phyloP scores from a whole-genome alignment of 345 rosid species.

The Gossypium stocksii region DNA sequence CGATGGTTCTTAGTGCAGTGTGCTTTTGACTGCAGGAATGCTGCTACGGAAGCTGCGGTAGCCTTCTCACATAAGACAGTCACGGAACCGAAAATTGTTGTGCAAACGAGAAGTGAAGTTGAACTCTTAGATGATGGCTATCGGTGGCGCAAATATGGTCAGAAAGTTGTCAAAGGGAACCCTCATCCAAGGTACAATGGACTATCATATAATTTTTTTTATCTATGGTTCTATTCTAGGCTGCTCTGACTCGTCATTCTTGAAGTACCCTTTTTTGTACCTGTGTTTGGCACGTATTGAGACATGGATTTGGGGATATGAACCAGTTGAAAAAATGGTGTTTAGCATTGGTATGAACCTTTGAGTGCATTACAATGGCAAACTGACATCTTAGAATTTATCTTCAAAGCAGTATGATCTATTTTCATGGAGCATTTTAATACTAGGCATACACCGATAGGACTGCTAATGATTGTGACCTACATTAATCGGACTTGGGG shows the following conservation, averaged over 20 bases:
- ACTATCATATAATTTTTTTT: slow-evolving; percentile 11
- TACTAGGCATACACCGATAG: not conserved
- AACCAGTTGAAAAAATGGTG: not conserved
- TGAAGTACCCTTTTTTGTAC: not conserved
- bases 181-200: slow-evolving; percentile 77
- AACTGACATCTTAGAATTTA: slow-evolving; percentile 2
- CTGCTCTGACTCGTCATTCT: not conserved
- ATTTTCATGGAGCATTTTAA: not conserved
- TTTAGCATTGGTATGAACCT: not conserved
- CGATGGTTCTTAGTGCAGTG: slow-evolving; percentile 1
- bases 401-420: not conserved
- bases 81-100: slow-evolving; percentile 77
- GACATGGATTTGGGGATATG: not conserved
- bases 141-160: slow-evolving; percentile 98
- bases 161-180: slow-evolving; percentile 98
- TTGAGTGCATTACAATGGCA: not conserved
- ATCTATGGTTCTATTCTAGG: slow-evolving; percentile 5
- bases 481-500: too few relatives aligned
- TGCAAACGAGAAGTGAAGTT: slow-evolving; percentile 97
- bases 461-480: not conserved
- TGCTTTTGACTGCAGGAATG: slow-evolving; percentile 40
- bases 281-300: not conserved
- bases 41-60: slow-evolving; percentile 34
- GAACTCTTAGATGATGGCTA: slow-evolving; percentile 97
- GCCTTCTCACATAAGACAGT: slow-evolving; percentile 62